Conservation (phyloP, 208 protist genomes). For the Hexamita inflata region DNA sequence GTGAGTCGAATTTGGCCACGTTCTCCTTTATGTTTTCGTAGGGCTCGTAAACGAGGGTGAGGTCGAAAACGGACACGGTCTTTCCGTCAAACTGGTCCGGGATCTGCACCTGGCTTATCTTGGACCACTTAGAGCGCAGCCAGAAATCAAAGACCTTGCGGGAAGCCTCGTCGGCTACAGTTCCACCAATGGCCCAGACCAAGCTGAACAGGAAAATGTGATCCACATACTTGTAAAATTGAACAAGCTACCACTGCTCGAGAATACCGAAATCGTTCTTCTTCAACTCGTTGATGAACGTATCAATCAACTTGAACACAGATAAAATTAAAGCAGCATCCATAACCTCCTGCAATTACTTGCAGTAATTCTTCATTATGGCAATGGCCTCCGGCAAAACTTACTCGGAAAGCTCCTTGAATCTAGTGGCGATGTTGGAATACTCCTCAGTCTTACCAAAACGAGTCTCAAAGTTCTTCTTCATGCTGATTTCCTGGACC, state of each 20-base stretch:
- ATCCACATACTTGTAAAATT: constrained; percentile 46
- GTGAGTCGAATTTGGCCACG: too few relatives aligned
- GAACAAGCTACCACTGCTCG: neutral
- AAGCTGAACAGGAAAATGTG: constrained; percentile 79
- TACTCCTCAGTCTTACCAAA: neutral
- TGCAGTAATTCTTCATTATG: neutral
- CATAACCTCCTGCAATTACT: neutral
- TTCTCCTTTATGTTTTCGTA: neutral
- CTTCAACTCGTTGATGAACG: constrained; percentile 18
- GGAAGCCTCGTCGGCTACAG: constrained; percentile 61
- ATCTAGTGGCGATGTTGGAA: neutral
- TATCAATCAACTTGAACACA: neutral
- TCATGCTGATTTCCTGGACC: neutral
- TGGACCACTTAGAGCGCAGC: constrained; percentile 62
- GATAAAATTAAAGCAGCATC: neutral
- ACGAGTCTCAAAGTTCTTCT: neutral
- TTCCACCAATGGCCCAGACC: constrained; percentile 86
- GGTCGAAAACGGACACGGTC: constrained; percentile 2
- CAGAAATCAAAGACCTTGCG: constrained; percentile 73
- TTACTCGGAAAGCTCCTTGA: constrained; percentile 16
- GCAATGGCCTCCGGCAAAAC: neutral
- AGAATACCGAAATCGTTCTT: constrained; percentile 1
- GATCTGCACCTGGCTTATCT: too few relatives aligned
- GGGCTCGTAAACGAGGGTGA: neutral
- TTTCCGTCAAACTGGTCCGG: constrained; percentile 80